phyloP scores from a whole-genome alignment of 1,139 yeast species.

The Debaryomycetaceae sp. region DNA sequence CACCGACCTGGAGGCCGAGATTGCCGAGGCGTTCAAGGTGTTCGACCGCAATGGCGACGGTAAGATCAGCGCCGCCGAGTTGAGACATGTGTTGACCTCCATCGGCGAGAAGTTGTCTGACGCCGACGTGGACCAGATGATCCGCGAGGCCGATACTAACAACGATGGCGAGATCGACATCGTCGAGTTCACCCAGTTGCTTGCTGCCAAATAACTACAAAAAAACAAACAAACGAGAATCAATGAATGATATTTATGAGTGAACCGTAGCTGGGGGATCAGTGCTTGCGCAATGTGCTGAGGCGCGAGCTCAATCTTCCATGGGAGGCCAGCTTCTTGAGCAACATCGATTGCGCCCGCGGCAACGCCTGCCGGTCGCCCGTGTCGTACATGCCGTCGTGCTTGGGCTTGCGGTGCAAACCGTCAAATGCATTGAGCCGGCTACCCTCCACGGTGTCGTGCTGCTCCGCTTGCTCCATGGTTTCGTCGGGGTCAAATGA shows the following conservation, averaged over 20 bases:
- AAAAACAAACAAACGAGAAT: too few species aligned
- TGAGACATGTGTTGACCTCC: constrained; percentile 92
- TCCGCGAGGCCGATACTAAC: constrained; percentile 91
- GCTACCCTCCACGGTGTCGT: background rate
- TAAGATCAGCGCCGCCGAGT: constrained; percentile 90
- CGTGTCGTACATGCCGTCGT: constrained; percentile 14
- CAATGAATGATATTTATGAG: too few species aligned
- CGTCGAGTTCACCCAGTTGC: constrained; percentile 84
- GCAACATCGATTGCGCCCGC: constrained; percentile 11
- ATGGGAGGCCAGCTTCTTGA: constrained; percentile 3
- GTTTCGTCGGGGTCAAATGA: constrained; percentile 33
- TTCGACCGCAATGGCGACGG: constrained; percentile 95
- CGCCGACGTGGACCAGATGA: constrained; percentile 95
- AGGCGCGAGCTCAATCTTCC: constrained; percentile 19
- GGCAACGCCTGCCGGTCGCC: constrained; percentile 32
- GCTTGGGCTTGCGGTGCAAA: constrained; percentile 3
- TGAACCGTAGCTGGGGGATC: too few species aligned
- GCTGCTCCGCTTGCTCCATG: constrained; percentile 14
- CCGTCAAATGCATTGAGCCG: background rate
- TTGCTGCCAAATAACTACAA: constrained; percentile 45
- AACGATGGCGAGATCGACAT: constrained; percentile 96
- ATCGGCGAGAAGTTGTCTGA: constrained; percentile 95
- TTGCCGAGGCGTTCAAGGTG: constrained; percentile 95
- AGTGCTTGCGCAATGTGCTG: constrained; percentile 18
- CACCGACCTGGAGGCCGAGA: constrained; percentile 94